phyloP scores from a whole-genome alignment of 2,329 filamentous ascomycete genomes.

The Sporothrix dimorphospora region DNA sequence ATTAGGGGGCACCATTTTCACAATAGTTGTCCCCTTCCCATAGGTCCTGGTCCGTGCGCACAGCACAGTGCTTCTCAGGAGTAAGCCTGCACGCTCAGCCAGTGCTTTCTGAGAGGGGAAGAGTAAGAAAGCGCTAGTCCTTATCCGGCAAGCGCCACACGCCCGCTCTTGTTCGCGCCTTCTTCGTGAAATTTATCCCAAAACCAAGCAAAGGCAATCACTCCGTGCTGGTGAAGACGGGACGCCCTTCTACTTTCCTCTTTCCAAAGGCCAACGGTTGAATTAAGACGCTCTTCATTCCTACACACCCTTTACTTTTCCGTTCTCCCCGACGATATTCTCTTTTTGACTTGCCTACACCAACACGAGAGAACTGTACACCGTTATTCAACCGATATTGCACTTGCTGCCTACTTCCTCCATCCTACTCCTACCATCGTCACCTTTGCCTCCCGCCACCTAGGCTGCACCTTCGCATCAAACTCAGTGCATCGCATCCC shows the following conservation, averaged over 20 bases:
- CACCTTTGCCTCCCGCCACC: neutral
- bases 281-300: neutral
- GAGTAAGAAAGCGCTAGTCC: conserved; percentile 22
- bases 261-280: neutral
- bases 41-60: conserved; percentile 32
- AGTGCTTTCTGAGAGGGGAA: neutral
- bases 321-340: neutral
- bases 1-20: conserved; percentile 33
- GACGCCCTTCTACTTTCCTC: neutral
- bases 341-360: neutral
- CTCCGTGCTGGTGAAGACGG: neutral
- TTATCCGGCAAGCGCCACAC: conserved; percentile 26
- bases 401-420: neutral
- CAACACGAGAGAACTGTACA: neutral
- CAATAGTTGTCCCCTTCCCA: conserved; percentile 35
- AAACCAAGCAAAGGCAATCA: neutral
- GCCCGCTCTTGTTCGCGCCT: conserved; percentile 19
- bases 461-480: neutral
- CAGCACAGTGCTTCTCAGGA: conserved; percentile 8
- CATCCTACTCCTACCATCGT: neutral
- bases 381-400: neutral
- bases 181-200: conserved; percentile 25
- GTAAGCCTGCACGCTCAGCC: neutral
- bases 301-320: neutral
- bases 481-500: neutral